Evolutionary conservation across 139 green algal genomes (phyloP), one percentile per base, ranked within the genome.

Genomic region (Chlorella sp.): DNA sequence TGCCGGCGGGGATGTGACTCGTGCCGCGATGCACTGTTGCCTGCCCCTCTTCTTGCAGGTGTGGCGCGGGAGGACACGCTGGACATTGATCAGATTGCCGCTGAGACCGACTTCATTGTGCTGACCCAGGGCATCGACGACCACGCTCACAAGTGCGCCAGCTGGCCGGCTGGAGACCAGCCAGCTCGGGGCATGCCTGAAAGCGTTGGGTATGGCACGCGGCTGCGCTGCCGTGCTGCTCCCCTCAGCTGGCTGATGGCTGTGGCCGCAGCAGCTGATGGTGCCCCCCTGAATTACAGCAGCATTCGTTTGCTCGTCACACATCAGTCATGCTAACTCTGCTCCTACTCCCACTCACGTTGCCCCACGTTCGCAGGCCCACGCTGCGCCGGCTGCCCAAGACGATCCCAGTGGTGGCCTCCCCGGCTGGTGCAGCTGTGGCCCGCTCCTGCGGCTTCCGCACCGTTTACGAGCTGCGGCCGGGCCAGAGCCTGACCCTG

Each of bases 51-150:
- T 44, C 11, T 72, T 44, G 34, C 23, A 4, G 30, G 26, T 0
- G 80, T 92, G 32, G 34, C 64, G 13, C 51, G 51, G 51, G 51
- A 60, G 51, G 51, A 60, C 51, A 60, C 51, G 51, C 51, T 60
- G 1, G 82, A 96, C 44, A 36, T 96, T 12, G 74, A 88, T 25
- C 56, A 83, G 18, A 78, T 98, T 15, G 85, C 85, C 25, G 74
- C 65, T 20, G 80, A 91, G 30, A 93, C 88, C 6, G 95, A 96
- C 82, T 69, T 96, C 0, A 70, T 98, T 15, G 81, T 98, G 28
- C 79, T 98, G 7, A 93, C 91, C 18, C 93, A 96, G 92, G 82
- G 81, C 34, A 88, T 98, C 44, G 90, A 95, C 67, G 95, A 98
- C 80, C 95, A 98, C 88, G 87, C 89, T 9, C 95, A 98, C 86